Base-by-base conservation (phyloP, 306 rosid species). In the Morella rubra region DNA sequence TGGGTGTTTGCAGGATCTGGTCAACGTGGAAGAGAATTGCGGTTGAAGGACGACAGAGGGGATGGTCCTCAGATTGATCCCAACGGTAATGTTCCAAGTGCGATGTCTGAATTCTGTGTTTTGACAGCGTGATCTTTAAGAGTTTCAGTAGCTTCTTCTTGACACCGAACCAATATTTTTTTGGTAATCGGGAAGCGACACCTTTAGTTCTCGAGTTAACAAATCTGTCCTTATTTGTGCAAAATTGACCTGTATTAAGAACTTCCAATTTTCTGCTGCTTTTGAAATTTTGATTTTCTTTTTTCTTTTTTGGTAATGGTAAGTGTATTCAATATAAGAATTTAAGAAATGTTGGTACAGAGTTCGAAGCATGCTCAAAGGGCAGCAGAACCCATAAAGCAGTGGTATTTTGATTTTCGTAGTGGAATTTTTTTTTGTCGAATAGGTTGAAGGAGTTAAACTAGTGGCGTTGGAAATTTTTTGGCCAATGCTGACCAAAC, bases 1-100 rank as follows among this genome's bases (percentile, higher is more conserved):
- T 76, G 40, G 66, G 53, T 69, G 20, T 65, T 40, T 59, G 81
- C 77, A 88, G 91, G 76, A 37, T 72, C 69, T 65, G 11, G 53
- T 77, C 75, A 47, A 18, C 37, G 41, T 44, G 83, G 77, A 74
- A 81, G 80, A 76, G 71, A 62, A 77, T 83, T 80, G 10, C 76
- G 79, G 73, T 84, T 84, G n/a, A 70, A 53, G 59, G 80, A 44
- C 47, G 74, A 77, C 80, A 72, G 37, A 68, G 86, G 73, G 52
- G 84, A 80, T n/a, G 85, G 69, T 65, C 42, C 69, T 54, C 74
- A 4, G 68, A 74, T 72, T 60, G 88, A 81, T 72, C 76, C 53
- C 49, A 59, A 64, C 67, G 91, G 91, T 88, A 81, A 81, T 52
- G 32, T 69, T 77, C 53, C 8, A 27, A 73, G 58, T 40, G 18